Evolutionary conservation across 306 rosid genomes (phyloP).

Genomic region (Vigna nakashimae): DNA sequence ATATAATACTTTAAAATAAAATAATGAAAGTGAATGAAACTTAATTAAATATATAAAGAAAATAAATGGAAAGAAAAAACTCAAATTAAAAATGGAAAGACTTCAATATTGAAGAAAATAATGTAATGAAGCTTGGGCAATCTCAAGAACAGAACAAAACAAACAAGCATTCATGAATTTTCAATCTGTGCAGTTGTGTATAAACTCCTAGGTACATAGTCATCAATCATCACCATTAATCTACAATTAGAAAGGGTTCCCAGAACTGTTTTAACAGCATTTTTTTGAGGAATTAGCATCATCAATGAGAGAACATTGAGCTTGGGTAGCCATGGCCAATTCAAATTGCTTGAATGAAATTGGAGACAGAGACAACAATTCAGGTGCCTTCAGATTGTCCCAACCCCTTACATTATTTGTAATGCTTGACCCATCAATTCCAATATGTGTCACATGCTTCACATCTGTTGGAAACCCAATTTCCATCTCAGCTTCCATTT

Average conservation of each 20-base stretch:
- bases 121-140: slow-evolving; percentile 25
- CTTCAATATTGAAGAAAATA: background rate
- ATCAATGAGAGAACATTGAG: slow-evolving; percentile 47
- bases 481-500: slow-evolving; percentile 71
- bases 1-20: too few species aligned
- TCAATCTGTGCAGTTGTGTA: slow-evolving; percentile 28
- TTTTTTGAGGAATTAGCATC: slow-evolving; percentile 44
- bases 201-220: slow-evolving; percentile 36
- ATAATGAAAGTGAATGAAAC: too few species aligned
- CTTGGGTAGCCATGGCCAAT: slow-evolving; percentile 80
- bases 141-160: slow-evolving; percentile 9
- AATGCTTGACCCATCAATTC: slow-evolving; percentile 84
- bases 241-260: slow-evolving; percentile 49
- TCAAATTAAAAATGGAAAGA: slow-evolving; percentile 3
- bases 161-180: slow-evolving; percentile 39
- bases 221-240: slow-evolving; percentile 49
- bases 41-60: too few species aligned
- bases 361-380: slow-evolving; percentile 72
- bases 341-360: slow-evolving; percentile 84
- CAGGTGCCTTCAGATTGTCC: slow-evolving; percentile 63
- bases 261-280: slow-evolving; percentile 36
- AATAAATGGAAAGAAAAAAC: background rate
- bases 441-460: slow-evolving; percentile 93
- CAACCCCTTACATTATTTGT: slow-evolving; percentile 63
- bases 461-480: slow-evolving; percentile 94